Evolutionary conservation across 352 stramenopile species (phyloP).

Genomic region (Stramenopiles sp.): DNA sequence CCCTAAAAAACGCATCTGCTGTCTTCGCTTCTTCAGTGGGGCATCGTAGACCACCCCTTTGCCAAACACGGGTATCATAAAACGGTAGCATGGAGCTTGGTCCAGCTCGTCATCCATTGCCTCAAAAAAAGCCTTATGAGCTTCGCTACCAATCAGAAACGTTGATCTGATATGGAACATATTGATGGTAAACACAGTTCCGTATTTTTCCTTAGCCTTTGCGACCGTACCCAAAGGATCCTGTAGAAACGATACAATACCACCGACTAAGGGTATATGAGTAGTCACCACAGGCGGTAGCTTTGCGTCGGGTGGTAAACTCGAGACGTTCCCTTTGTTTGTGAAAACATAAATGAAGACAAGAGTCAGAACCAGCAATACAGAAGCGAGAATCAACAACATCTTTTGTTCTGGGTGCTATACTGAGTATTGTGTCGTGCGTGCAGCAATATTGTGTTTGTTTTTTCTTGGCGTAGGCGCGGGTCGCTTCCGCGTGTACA

Average conservation of each 20-base stretch:
- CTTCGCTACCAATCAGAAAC: slow-evolving; percentile 67
- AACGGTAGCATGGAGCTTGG: slow-evolving; percentile 67
- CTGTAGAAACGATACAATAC: slow-evolving; percentile 50
- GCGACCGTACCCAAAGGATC: slow-evolving; percentile 54
- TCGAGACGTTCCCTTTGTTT: background rate
- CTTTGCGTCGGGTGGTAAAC: background rate
- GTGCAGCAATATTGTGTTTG: too few species aligned
- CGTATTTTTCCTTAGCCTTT: slow-evolving; percentile 46
- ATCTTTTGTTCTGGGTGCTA: too few species aligned
- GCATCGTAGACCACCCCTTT: slow-evolving; percentile 52
- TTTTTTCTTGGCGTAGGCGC: too few species aligned
- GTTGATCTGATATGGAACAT: slow-evolving; percentile 65
- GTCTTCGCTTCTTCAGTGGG: slow-evolving; percentile 49
- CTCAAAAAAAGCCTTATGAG: slow-evolving; percentile 67
- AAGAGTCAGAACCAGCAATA: background rate
- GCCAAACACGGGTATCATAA: slow-evolving; percentile 79
- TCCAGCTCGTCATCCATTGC: slow-evolving; percentile 56
- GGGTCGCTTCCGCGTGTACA: too few species aligned
- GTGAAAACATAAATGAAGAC: background rate
- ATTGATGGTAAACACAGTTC: slow-evolving; percentile 48
- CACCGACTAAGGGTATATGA: slow-evolving; percentile 41
- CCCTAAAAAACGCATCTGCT: slow-evolving; percentile 72
- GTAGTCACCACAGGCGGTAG: slow-evolving; percentile 36
- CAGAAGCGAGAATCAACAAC: background rate
- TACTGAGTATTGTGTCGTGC: too few species aligned